A percentile compares a stretch with the other conserved stretches of the same genome.
Conservation (phyloP, 2,329 filamentous ascomycete genomes). For the Sporothrix globosa region DNA sequence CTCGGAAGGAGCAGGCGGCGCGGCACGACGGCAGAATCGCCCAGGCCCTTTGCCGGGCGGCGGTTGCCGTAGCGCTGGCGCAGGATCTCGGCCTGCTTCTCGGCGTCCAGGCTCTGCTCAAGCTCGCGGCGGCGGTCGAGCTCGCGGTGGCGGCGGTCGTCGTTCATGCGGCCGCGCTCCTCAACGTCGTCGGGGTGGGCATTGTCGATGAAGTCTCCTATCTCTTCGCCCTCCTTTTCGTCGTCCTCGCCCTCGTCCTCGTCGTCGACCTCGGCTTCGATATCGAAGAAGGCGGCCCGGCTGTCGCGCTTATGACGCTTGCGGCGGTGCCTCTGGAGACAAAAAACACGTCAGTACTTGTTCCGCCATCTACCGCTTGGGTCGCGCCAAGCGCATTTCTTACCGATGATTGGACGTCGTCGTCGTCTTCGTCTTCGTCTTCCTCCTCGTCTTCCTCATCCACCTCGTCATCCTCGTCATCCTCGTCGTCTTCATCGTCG, state of each 20-base stretch:
- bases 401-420: slow-evolving; percentile 52
- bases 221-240: slow-evolving; percentile 82
- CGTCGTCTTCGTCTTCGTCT: slow-evolving; percentile 46
- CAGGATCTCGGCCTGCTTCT: slow-evolving; percentile 86
- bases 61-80: slow-evolving; percentile 86
- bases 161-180: slow-evolving; percentile 77
- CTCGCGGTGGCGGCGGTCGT: slow-evolving; percentile 91
- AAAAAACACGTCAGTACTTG: neutral
- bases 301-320: slow-evolving; percentile 75
- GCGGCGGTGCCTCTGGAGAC: slow-evolving; percentile 64
- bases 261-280: slow-evolving; percentile 96
- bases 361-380: neutral
- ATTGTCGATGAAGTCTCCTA: slow-evolving; percentile 83
- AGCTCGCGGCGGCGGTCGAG: slow-evolving; percentile 90
- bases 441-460: slow-evolving; percentile 44
- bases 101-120: slow-evolving; percentile 85
- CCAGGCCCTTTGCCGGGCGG: slow-evolving; percentile 64
- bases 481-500: slow-evolving; percentile 41
- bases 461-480: slow-evolving; percentile 41
- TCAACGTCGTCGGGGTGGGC: slow-evolving; percentile 88
- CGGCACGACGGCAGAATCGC: slow-evolving; percentile 76
- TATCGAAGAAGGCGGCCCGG: slow-evolving; percentile 90
- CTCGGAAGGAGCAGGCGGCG: slow-evolving; percentile 86
- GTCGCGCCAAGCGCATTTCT: neutral
- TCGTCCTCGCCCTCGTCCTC: slow-evolving; percentile 87